phyloP scores from a whole-genome alignment of 2,329 filamentous ascomycete genomes.

The Ceratocystis papillata region DNA sequence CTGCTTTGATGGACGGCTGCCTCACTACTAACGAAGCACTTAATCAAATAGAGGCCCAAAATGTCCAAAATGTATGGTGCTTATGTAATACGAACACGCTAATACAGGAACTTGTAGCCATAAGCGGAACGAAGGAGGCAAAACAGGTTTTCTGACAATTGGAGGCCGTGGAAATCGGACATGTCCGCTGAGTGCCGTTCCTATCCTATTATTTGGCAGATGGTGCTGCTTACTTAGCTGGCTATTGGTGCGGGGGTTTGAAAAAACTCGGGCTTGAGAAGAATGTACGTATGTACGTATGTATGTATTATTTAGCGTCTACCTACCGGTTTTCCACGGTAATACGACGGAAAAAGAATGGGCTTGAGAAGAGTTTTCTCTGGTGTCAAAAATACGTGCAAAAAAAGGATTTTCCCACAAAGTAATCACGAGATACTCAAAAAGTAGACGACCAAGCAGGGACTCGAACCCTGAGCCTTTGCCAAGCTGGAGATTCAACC shows the following conservation, averaged over 20 bases:
- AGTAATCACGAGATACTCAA: neutral
- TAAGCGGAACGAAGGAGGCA: neutral
- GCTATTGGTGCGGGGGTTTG: neutral
- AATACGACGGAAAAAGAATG: no score
- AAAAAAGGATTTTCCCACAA: neutral
- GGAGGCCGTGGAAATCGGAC: conserved; percentile 1
- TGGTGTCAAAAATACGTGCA: neutral
- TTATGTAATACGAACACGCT: neutral
- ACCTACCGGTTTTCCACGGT: no score
- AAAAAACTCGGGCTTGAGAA: neutral
- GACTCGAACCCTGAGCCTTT: conserved; percentile 25
- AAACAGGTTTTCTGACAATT: neutral
- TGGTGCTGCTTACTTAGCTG: neutral
- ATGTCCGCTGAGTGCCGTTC: neutral
- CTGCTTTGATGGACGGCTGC: no score
- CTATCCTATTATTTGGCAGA: neutral
- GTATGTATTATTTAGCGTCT: no score
- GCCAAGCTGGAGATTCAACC: conserved; percentile 23
- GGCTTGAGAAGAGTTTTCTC: neutral
- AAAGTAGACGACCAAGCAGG: conserved; percentile 21
- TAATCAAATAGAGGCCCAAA: no score
- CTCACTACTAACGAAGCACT: no score
- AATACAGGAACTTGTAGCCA: neutral
- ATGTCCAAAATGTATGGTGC: neutral
- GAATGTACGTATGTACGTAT: neutral